Conservation (phyloP, 2,329 filamentous ascomycete species). For the Ophiostoma angusticollis region DNA sequence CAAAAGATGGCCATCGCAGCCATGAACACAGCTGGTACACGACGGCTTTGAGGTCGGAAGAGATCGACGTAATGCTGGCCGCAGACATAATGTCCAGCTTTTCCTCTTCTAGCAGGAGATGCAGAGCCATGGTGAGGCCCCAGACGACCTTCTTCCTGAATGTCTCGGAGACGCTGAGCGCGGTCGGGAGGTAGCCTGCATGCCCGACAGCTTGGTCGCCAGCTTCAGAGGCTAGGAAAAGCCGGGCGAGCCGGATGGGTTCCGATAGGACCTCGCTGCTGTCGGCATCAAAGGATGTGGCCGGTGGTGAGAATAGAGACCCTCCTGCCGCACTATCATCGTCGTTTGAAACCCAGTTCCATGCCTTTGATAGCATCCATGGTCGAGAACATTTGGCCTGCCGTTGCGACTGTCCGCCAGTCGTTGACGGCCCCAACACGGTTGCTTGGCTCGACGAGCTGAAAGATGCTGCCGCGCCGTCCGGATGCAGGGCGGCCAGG, state of each 20-base stretch:
- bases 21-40: constrained; percentile 71
- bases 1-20: constrained; percentile 55
- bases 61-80: constrained; percentile 30
- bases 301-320: no score
- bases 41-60: constrained; percentile 51
- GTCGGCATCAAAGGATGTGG: not conserved
- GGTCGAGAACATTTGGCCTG: not conserved
- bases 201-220: constrained; percentile 41
- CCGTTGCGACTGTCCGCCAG: not conserved
- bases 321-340: constrained; percentile 5
- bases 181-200: constrained; percentile 54
- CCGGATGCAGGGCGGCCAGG: constrained; percentile 21
- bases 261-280: constrained; percentile 26
- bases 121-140: constrained; percentile 62
- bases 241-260: constrained; percentile 46
- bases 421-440: not conserved
- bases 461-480: no score
- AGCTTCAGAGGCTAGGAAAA: constrained; percentile 49
- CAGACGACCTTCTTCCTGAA: constrained; percentile 48
- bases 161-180: constrained; percentile 36
- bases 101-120: constrained; percentile 78
- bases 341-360: constrained; percentile 20
- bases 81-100: constrained; percentile 56
- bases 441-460: not conserved
- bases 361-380: constrained; percentile 7